A percentile compares a stretch with the other conserved stretches of the same genome.
Evolutionary conservation across 257 asterid species (phyloP).

Genomic region (Voacanga thouarsii): DNA sequence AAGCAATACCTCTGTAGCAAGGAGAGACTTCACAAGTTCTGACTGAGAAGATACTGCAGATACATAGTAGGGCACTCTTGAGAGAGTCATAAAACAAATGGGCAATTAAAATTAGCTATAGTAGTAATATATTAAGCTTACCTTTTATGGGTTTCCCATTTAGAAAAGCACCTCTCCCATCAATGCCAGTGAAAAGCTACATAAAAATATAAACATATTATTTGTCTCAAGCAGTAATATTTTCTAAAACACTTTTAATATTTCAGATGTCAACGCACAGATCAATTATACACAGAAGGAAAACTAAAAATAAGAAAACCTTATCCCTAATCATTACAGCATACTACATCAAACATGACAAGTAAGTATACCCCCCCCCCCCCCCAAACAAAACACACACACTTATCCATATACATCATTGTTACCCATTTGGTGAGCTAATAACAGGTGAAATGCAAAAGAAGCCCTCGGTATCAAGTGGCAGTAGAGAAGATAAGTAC

Average conservation of each 20-base stretch:
- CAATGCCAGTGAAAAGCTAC: constrained; percentile 73
- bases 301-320: neutral
- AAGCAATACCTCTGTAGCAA: constrained; percentile 67
- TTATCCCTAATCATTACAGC: neutral
- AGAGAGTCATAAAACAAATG: constrained; percentile 12
- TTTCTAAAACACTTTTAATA: neutral
- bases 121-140: constrained; percentile 18
- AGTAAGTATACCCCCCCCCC: neutral
- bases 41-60: constrained; percentile 72
- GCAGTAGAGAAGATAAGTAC: neutral
- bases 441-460: neutral
- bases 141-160: constrained; percentile 76
- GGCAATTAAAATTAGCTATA: constrained; percentile 1
- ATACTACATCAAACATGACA: neutral
- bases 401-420: neutral
- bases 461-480: neutral
- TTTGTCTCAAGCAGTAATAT: constrained; percentile 9
- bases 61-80: constrained; percentile 16
- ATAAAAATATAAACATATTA: constrained; percentile 24
- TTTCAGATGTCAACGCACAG: neutral
- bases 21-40: constrained; percentile 82
- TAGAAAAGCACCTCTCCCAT: constrained; percentile 72
- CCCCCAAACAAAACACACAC: neutral
- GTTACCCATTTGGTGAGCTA: neutral
- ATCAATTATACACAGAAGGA: neutral